phyloP scores from a whole-genome alignment of 345 rosid genomes.

The Psidium guajava region DNA sequence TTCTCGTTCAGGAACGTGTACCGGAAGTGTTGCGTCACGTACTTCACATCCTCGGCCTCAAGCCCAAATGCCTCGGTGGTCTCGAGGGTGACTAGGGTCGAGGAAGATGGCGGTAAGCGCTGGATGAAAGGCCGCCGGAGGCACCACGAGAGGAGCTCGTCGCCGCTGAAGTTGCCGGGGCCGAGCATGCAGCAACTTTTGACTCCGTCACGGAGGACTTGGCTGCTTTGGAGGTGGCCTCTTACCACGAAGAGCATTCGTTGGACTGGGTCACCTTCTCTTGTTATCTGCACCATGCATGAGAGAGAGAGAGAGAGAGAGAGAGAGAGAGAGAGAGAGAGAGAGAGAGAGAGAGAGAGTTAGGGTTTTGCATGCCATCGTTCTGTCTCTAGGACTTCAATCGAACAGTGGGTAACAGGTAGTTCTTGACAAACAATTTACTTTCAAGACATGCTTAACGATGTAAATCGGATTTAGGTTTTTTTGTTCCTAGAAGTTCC shows the following conservation, averaged over 20 bases:
- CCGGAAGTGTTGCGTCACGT: constrained; percentile 91
- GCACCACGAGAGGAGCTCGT: constrained; percentile 94
- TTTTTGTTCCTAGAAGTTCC: not conserved
- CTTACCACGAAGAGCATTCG: constrained; percentile 94
- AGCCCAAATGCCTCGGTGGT: constrained; percentile 93
- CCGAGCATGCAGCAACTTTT: constrained; percentile 94
- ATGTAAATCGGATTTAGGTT: not conserved
- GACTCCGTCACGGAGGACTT: constrained; percentile 71
- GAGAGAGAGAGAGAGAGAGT: not conserved
- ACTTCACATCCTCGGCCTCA: constrained; percentile 79
- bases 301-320: not conserved
- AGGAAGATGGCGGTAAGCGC: constrained; percentile 76
- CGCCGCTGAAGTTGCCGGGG: constrained; percentile 95
- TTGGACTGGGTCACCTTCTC: constrained; percentile 93
- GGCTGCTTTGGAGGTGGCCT: constrained; percentile 97
- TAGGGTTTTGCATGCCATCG: not conserved
- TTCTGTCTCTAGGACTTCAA: not conserved
- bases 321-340: not conserved
- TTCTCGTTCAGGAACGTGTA: constrained; percentile 88
- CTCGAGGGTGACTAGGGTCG: constrained; percentile 76
- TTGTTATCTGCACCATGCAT: constrained; percentile 43
- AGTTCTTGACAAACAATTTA: not conserved
- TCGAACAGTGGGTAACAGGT: not conserved
- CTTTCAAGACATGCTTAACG: not conserved
- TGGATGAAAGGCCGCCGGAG: constrained; percentile 82